Conservation (phyloP, 495 filamentous ascomycete genomes). For the Penicillium herquei region DNA sequence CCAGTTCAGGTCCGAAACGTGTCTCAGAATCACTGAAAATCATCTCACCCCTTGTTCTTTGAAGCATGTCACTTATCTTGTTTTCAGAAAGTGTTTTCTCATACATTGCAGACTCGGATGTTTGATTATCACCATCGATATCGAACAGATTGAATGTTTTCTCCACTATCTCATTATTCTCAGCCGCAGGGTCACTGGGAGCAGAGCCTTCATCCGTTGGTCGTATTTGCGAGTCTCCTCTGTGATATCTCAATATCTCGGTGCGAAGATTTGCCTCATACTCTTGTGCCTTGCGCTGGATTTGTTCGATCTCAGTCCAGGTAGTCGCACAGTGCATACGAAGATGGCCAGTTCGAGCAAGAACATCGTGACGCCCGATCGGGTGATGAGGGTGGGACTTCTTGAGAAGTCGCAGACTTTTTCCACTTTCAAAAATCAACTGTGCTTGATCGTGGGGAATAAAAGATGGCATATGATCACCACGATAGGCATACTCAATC, state of each 20-base stretch:
- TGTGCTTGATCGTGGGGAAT: slow-evolving; percentile 62
- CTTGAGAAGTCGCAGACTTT: slow-evolving; percentile 71
- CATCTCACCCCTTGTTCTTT: slow-evolving; percentile 13
- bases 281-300: slow-evolving; percentile 57
- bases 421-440: slow-evolving; percentile 72
- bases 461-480: slow-evolving; percentile 63
- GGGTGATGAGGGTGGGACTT: slow-evolving; percentile 76
- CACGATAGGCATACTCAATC: slow-evolving; percentile 60
- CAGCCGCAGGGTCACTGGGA: neutral
- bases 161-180: slow-evolving; percentile 9
- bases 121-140: slow-evolving; percentile 30
- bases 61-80: slow-evolving; percentile 28
- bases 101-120: slow-evolving; percentile 26
- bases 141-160: slow-evolving; percentile 41
- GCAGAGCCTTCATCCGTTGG: neutral
- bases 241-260: slow-evolving; percentile 42
- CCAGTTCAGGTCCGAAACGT: slow-evolving; percentile 66
- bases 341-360: slow-evolving; percentile 49
- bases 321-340: slow-evolving; percentile 69
- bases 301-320: slow-evolving; percentile 68
- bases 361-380: slow-evolving; percentile 52
- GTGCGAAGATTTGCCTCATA: slow-evolving; percentile 57
- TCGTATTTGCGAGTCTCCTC: slow-evolving; percentile 6
- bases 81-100: slow-evolving; percentile 26
- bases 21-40: slow-evolving; percentile 6